Evolutionary conservation across 768 basidiomycete genomes (phyloP).

Genomic region (Hygrophorus pudorinus): DNA sequence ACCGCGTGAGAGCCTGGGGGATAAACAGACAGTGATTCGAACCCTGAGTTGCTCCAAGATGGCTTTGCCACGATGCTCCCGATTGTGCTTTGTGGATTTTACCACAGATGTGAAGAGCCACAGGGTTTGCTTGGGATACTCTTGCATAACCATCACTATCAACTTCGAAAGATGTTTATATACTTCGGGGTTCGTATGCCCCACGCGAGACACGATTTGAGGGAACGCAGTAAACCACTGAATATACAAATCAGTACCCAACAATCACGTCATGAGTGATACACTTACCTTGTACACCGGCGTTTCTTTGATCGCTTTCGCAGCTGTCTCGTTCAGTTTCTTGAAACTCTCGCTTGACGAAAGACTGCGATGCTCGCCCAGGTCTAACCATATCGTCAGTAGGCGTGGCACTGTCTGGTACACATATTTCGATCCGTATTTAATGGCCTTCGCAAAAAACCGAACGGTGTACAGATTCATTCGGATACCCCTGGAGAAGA

Average conservation of each 20-base stretch:
- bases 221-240: slow-evolving; percentile 97
- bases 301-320: slow-evolving; percentile 44
- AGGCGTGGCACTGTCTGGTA: slow-evolving; percentile 93
- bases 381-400: slow-evolving; percentile 89
- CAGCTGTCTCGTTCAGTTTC: slow-evolving; percentile 49
- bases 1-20: neutral
- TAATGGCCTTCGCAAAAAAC: slow-evolving; percentile 61
- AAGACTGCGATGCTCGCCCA: slow-evolving; percentile 50
- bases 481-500: slow-evolving; percentile 36
- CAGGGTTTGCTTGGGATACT: slow-evolving; percentile 83
- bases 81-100: slow-evolving; percentile 64
- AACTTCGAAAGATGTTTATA: slow-evolving; percentile 51
- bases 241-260: slow-evolving; percentile 4
- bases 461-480: slow-evolving; percentile 61
- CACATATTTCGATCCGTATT: slow-evolving; percentile 85
- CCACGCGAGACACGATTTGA: slow-evolving; percentile 91
- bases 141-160: slow-evolving; percentile 62
- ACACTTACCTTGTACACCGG: slow-evolving; percentile 69
- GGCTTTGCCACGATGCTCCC: slow-evolving; percentile 47
- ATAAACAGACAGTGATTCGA: slow-evolving; percentile 7
- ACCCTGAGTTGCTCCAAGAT: slow-evolving; percentile 57
- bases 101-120: slow-evolving; percentile 90
- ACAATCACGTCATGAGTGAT: neutral
- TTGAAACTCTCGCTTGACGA: slow-evolving; percentile 29
- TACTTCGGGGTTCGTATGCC: slow-evolving; percentile 56